phyloP scores from a whole-genome alignment of 139 green algal species.

The Pseudopediastrum boryanum region DNA sequence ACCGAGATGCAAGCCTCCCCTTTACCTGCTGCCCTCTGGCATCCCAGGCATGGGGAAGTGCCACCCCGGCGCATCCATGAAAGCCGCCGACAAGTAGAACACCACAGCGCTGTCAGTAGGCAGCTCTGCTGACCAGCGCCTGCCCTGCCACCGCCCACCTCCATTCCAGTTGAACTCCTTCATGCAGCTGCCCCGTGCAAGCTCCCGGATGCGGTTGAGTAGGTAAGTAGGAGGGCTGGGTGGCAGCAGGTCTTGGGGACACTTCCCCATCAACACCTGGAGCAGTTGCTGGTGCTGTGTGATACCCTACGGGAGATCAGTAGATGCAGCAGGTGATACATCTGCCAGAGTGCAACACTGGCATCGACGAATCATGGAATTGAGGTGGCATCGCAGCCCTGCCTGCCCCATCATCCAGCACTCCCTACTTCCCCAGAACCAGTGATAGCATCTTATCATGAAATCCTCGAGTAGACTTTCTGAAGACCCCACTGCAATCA shows the following conservation, averaged over 20 bases:
- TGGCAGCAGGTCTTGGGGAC: slow-evolving; percentile 66
- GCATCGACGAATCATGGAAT: no score
- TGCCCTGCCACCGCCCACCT: slow-evolving; percentile 60
- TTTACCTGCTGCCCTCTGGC: slow-evolving; percentile 24
- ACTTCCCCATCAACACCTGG: slow-evolving; percentile 62
- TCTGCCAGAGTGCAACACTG: no score
- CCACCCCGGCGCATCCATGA: slow-evolving; percentile 75
- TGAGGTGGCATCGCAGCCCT: no score
- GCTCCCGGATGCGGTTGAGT: slow-evolving; percentile 52
- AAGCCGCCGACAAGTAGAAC: slow-evolving; percentile 82
- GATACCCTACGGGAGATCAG: slow-evolving; percentile 52
- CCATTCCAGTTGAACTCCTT: slow-evolving; percentile 50
- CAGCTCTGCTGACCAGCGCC: slow-evolving; percentile 73
- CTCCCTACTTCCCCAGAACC: no score
- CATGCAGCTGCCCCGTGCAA: slow-evolving; percentile 66
- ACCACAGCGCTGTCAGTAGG: slow-evolving; percentile 77
- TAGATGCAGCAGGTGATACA: neutral
- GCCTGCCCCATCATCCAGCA: no score
- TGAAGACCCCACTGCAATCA: no score
- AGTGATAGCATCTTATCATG: no score
- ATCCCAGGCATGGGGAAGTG: slow-evolving; percentile 44
- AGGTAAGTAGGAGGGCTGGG: slow-evolving; percentile 72
- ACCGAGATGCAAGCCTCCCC: no score
- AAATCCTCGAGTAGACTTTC: no score
- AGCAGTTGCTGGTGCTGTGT: slow-evolving; percentile 66